Percentiles rank a stretch among this genome's conserved stretches.
Conservation (phyloP, 73 alveolate species). For the Urostyla sp. region DNA sequence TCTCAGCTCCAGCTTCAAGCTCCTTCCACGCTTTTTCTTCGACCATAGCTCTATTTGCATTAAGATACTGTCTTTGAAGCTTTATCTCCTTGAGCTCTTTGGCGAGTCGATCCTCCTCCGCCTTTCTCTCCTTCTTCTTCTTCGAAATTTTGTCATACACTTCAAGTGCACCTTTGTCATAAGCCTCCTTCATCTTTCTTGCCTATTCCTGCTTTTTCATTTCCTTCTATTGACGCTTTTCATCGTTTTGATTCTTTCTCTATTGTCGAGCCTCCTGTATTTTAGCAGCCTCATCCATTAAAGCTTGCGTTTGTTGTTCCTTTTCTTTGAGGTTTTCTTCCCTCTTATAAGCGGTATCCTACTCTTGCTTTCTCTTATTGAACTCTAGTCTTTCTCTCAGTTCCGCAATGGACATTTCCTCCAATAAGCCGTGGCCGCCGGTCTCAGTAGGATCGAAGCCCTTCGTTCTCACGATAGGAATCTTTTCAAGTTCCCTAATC, state of each 20-base stretch:
- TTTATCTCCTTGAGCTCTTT: slow-evolving; percentile 95
- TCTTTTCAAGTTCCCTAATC: slow-evolving; percentile 95
- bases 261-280: slow-evolving; percentile 84
- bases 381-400: slow-evolving; percentile 95
- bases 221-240: slow-evolving; percentile 87
- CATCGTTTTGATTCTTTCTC: slow-evolving; percentile 82
- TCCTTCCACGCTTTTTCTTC: slow-evolving; percentile 97
- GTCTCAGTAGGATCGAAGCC: slow-evolving; percentile 99
- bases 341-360: slow-evolving; percentile 86
- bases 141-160: slow-evolving; percentile 89
- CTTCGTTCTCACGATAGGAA: slow-evolving; percentile 94
- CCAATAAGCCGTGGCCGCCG: slow-evolving; percentile 97
- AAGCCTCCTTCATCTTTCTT: slow-evolving; percentile 80
- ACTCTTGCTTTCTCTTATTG: slow-evolving; percentile 85
- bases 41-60: slow-evolving; percentile 95
- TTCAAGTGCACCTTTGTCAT: slow-evolving; percentile 94
- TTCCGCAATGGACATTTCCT: slow-evolving; percentile 97
- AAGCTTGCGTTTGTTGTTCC: slow-evolving; percentile 77
- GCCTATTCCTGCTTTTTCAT: slow-evolving; percentile 83
- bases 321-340: slow-evolving; percentile 79
- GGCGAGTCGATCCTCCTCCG: slow-evolving; percentile 95
- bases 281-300: slow-evolving; percentile 76
- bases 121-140: slow-evolving; percentile 87
- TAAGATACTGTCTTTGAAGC: slow-evolving; percentile 94
- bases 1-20: slow-evolving; percentile 97